These are phyloP conservation scores for Colletotrichum caudatum DNA, from an alignment of 2,329 filamentous ascomycete genomes.

Conservation along the genomic window DNA sequence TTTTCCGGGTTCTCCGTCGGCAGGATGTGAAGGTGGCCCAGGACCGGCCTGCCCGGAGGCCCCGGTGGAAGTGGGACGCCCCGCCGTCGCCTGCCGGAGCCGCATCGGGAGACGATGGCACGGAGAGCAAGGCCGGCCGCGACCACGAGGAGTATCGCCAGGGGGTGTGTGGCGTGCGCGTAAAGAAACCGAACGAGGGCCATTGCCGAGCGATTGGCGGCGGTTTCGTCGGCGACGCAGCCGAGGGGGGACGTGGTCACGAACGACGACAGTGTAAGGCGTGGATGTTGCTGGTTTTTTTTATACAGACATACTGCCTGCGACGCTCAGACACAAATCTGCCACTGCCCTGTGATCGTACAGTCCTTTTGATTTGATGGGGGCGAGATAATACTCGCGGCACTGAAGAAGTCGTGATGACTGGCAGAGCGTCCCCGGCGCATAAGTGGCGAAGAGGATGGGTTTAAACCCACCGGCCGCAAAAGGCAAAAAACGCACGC, in stretches of 20 bases:
- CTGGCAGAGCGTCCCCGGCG: not conserved
- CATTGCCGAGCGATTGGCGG: not conserved
- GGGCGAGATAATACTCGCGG: not conserved
- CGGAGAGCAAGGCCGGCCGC: slow-evolving; percentile 1
- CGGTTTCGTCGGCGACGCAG: not conserved
- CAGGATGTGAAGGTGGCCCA: slow-evolving; percentile 59
- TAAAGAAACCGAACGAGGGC: not conserved
- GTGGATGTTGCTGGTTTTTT: not conserved
- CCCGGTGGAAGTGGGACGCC: slow-evolving; percentile 49
- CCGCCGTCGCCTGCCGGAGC: not conserved
- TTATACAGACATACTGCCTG: not conserved
- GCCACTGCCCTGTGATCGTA: not conserved
- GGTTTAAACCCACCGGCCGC: not conserved
- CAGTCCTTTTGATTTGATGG: too few species aligned
- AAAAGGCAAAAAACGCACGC: not conserved
- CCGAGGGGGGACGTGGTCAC: not conserved
- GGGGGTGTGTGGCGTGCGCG: slow-evolving; percentile 11
- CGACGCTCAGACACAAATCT: too few species aligned
- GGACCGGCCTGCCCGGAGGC: slow-evolving; percentile 52
- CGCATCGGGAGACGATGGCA: slow-evolving; percentile 2
- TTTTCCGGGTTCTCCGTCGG: slow-evolving; percentile 51
- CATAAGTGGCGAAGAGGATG: not conserved
- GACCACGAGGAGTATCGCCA: slow-evolving; percentile 28
- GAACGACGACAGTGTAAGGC: not conserved
- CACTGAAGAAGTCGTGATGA: not conserved